Base-by-base conservation (phyloP, 257 asterid genomes). In the Anisodus tanguticus region DNA sequence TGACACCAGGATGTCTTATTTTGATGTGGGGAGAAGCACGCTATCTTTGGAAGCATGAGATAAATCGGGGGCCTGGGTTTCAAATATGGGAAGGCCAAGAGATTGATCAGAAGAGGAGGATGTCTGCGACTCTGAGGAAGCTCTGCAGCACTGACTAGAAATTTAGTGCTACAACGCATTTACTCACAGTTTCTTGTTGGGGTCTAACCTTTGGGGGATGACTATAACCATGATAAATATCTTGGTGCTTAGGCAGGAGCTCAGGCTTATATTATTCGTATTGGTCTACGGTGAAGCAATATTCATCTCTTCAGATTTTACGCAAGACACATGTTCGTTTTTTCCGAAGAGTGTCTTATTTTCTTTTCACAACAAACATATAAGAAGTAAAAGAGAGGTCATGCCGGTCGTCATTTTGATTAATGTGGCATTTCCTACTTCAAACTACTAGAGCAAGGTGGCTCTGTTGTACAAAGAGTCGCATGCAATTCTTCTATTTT, bases 1-100 rank as follows among this genome's bases (percentile, higher is more conserved):
- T 93, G 85, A 88, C 82, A 66, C 93, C 97, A 2, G 98, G 98
- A 70, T 94, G 98, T 11, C 83, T 93, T 2, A 91, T 93, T 70
- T 57, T 96, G 86, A 90, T 96, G 98, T 90, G 91, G 91, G 99
- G 98, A 26, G 98, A 94, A 64, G 98, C 99, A 0, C 91, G 99
- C 4, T 94, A 93, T 67, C 86, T 16, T 0, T 96, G 99, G 99
- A 92, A 92, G 86, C 99, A 94, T 49, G 97, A 93, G 90, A 96
- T 96, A 9, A 92, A 93, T 79, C 97, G 98, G 51, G 91, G 87
- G 64, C 93, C 92, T 3, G 98, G 98, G 4, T 89, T 91, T 69
- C 99, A 96, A 62, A 82, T 11, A 9, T 94, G 98, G 98, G 54
- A 92, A 17, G 97, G 94, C 6, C 71, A 83, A 80, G 94, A 92